phyloP scores from a whole-genome alignment of 1,284 basidiomycete genomes.

The Erythrobasidium hasegawianum region DNA sequence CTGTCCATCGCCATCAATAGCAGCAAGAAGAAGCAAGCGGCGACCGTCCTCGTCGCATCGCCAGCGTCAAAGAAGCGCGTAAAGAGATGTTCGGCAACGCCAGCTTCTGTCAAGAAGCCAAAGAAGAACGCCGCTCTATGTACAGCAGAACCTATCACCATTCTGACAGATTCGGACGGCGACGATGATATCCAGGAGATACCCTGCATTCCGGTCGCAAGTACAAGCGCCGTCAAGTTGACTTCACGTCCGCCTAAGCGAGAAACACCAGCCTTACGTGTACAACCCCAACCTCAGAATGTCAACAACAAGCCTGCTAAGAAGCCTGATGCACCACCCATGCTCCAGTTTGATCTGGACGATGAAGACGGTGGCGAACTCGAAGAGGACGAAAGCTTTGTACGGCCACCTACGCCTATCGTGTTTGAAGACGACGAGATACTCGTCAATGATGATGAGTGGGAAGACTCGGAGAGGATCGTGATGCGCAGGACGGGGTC shows the following conservation, averaged over 20 bases:
- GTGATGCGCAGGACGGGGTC: slow-evolving; percentile 17
- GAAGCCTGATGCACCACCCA: background rate
- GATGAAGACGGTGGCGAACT: slow-evolving; percentile 12
- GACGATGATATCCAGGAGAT: slow-evolving; percentile 29
- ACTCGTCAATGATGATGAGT: slow-evolving; percentile 22
- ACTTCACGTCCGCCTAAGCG: background rate
- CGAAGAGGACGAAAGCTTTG: slow-evolving; percentile 9
- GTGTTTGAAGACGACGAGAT: slow-evolving; percentile 15
- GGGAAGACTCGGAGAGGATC: slow-evolving; percentile 22
- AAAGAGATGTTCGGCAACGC: slow-evolving; percentile 6
- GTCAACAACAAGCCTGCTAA: background rate
- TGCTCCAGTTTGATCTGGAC: slow-evolving; percentile 18
- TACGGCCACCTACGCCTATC: background rate
- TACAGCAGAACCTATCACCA: background rate
- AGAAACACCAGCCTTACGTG: background rate
- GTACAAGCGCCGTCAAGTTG: slow-evolving; percentile 11
- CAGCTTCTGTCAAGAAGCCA: background rate
- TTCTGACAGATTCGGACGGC: slow-evolving; percentile 16
- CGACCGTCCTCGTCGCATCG: background rate
- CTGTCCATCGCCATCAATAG: slow-evolving; percentile 8
- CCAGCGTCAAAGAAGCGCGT: slow-evolving; percentile 2
- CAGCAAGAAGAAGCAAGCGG: slow-evolving; percentile 1
- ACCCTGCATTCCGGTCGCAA: background rate
- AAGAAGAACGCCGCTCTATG: slow-evolving; percentile 8
- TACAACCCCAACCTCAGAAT: no score